phyloP scores from a whole-genome alignment of 257 asterid genomes.

The Solanum medicagineum region DNA sequence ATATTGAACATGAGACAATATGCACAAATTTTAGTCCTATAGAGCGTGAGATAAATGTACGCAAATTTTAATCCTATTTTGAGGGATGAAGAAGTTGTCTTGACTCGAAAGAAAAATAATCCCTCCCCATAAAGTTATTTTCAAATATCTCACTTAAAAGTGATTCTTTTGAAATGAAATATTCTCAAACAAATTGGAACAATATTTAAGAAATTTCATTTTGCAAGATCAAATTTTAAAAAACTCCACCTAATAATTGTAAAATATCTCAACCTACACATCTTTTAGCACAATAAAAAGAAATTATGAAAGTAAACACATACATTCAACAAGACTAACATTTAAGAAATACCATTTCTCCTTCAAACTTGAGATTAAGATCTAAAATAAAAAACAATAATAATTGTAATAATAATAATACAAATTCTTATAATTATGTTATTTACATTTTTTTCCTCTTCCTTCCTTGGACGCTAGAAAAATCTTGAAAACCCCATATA shows the following conservation, averaged over 20 bases:
- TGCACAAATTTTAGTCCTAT: too few species aligned
- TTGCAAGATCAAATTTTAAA: neutral
- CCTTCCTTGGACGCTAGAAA: slow-evolving; percentile 58
- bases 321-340: neutral
- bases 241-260: neutral
- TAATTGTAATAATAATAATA: neutral
- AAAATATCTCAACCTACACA: neutral
- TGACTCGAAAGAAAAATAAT: neutral
- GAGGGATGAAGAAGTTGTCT: fast-evolving
- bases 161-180: neutral
- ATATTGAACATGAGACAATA: too few species aligned
- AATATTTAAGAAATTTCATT: neutral
- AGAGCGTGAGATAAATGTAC: too few species aligned
- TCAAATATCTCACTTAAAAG: neutral
- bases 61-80: neutral
- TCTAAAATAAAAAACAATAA: neutral
- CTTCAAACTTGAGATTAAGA: neutral
- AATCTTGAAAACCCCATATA: slow-evolving; percentile 8
- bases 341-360: neutral
- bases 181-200: neutral
- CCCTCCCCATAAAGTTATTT: neutral
- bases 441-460: slow-evolving; percentile 14
- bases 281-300: neutral
- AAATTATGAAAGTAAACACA: neutral
- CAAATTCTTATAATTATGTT: neutral